These are phyloP conservation scores for Pythium scleroteichum DNA, from an alignment of 352 stramenopile genomes.

Conservation along the genomic window DNA sequence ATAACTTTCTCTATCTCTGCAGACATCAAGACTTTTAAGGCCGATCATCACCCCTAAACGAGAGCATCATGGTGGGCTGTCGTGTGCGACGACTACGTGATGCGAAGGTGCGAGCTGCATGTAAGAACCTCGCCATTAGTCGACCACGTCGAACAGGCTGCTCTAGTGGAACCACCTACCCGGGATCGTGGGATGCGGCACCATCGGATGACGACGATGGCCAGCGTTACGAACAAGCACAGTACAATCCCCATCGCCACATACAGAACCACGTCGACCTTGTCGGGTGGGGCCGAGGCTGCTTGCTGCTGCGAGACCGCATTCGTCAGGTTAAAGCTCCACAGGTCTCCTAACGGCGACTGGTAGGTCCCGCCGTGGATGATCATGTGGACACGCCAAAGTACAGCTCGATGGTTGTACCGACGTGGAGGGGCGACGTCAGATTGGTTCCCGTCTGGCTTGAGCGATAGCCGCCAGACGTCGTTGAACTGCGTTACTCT, in stretches of 20 bases:
- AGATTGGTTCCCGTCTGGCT: too few species aligned
- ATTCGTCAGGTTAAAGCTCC: conserved; percentile 62
- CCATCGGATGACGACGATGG: conserved; percentile 64
- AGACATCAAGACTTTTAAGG: too few species aligned
- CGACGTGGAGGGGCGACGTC: conserved; percentile 45
- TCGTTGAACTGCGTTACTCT: conserved; percentile 31
- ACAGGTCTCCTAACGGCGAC: conserved; percentile 60
- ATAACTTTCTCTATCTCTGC: too few species aligned
- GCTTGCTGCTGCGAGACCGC: conserved; percentile 30
- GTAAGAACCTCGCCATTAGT: too few species aligned
- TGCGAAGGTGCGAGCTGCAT: too few species aligned
- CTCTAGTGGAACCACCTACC: conserved; percentile 26
- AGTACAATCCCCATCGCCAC: conserved; percentile 65
- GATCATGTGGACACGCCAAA: conserved; percentile 60
- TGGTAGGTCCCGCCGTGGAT: conserved; percentile 76
- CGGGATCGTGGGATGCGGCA: conserved; percentile 56
- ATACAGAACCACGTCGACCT: conserved; percentile 66
- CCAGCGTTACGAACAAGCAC: conserved; percentile 52
- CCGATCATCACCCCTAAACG: too few species aligned
- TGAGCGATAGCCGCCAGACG: conserved; percentile 34
- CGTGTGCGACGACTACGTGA: too few species aligned
- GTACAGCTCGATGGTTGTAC: conserved; percentile 62
- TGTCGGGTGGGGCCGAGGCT: conserved; percentile 33
- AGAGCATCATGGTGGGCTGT: too few species aligned
- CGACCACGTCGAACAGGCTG: too few species aligned